These are phyloP conservation scores for Eutrema heterophyllum DNA, from an alignment of 345 rosid species.

Conservation along the genomic window DNA sequence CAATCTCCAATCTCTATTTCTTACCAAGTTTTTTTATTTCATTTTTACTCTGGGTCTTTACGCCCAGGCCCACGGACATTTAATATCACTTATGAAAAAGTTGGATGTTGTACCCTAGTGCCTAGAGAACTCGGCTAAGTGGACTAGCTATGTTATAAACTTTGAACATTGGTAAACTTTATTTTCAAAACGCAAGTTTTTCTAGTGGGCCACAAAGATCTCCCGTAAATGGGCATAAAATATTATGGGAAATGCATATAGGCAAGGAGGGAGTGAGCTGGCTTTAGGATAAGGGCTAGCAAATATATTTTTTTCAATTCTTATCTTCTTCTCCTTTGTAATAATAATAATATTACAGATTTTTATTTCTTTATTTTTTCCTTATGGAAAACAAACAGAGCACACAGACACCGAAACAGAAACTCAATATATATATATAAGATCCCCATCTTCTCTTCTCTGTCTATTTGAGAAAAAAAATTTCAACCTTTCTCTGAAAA, in stretches of 20 bases:
- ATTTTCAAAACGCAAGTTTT: neutral
- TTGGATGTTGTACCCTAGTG: no score
- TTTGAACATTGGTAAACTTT: no score
- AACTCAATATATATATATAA: neutral
- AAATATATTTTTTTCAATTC: neutral
- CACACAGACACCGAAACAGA: constrained; percentile 11
- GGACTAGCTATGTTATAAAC: no score
- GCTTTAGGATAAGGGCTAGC: constrained; percentile 11
- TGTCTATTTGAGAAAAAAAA: neutral
- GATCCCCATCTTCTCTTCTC: neutral
- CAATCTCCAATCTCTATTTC: no score
- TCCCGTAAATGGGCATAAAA: neutral
- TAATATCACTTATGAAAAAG: no score
- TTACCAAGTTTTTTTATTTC: no score
- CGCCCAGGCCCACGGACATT: no score
- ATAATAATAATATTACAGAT: neutral
- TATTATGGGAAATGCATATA: neutral
- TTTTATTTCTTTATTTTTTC: neutral
- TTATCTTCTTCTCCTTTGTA: constrained; percentile 2
- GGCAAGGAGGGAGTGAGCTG: constrained; percentile 1
- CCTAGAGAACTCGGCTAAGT: no score
- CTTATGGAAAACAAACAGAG: neutral
- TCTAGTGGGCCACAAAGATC: neutral
- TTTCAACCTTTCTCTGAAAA: neutral
- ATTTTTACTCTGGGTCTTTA: no score